phyloP scores from a whole-genome alignment of 371 early-diverging fungal species.

The Apophysomyces sp. region DNA sequence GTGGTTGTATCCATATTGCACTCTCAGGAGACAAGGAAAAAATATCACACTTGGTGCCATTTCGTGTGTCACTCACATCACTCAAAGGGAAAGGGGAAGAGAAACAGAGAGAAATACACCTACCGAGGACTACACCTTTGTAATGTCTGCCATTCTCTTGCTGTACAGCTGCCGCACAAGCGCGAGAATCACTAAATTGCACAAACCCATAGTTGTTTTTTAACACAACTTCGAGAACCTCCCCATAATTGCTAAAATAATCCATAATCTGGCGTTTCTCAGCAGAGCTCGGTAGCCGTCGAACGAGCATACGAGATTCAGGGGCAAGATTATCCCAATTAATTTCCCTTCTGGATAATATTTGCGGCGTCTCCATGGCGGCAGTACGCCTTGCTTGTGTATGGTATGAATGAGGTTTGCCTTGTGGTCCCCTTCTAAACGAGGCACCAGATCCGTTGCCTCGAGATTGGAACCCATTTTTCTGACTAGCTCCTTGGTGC shows the following conservation, averaged over 20 bases:
- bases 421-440: conserved; percentile 1
- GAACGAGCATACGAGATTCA: conserved; percentile 46
- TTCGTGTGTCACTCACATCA: background rate
- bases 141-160: conserved; percentile 39
- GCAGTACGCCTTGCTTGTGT: conserved; percentile 8
- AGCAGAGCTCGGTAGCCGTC: conserved; percentile 32
- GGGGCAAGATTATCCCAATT: conserved; percentile 30
- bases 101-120: conserved; percentile 5
- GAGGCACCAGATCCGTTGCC: background rate
- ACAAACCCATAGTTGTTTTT: conserved; percentile 42
- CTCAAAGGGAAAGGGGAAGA: background rate
- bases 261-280: conserved; percentile 35
- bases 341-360: conserved; percentile 25
- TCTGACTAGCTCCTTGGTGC: background rate
- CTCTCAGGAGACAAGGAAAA: background rate
- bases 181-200: conserved; percentile 38
- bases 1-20: background rate
- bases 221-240: conserved; percentile 38
- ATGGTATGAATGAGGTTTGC: conserved; percentile 1
- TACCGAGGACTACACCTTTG: conserved; percentile 40
- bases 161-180: conserved; percentile 41
- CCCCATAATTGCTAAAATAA: conserved; percentile 48
- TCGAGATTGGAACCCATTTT: background rate
- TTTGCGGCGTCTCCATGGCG: conserved; percentile 12
- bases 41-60: background rate